Conservation (phyloP, 805 yeast species). For the Yarrowia keelungensis region DNA sequence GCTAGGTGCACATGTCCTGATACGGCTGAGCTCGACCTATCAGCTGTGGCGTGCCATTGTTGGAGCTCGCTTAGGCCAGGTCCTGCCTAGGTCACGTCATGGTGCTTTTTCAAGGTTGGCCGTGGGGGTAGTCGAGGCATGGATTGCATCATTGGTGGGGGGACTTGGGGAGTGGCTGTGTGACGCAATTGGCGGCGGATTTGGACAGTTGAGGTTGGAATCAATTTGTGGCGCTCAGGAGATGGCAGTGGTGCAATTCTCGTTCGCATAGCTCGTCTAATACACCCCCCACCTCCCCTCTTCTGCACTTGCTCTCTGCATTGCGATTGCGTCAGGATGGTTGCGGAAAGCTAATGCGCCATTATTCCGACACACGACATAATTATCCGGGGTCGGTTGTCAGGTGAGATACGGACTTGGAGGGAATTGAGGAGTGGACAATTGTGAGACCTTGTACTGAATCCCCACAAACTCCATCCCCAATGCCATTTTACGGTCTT, state of each 20-base stretch:
- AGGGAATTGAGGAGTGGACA: too few species aligned
- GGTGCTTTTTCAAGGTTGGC: slow-evolving; percentile 19
- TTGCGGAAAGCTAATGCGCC: slow-evolving; percentile 29
- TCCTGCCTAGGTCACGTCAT: slow-evolving; percentile 22
- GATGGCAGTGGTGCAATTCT: too few species aligned
- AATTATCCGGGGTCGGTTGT: slow-evolving; percentile 8
- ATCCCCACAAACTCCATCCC: too few species aligned
- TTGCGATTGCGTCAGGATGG: slow-evolving; percentile 24
- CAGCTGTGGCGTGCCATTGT: slow-evolving; percentile 13
- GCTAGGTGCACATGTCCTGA: background rate
- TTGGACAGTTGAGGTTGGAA: background rate
- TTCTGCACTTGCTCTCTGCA: background rate
- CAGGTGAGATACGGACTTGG: background rate
- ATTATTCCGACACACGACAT: slow-evolving; percentile 9
- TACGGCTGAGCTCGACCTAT: background rate
- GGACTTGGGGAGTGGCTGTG: background rate
- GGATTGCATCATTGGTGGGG: slow-evolving; percentile 6
- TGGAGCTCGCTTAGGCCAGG: slow-evolving; percentile 10
- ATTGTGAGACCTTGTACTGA: too few species aligned
- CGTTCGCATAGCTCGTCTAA: background rate
- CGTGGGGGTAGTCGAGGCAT: slow-evolving; percentile 22
- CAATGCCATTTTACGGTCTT: too few species aligned
- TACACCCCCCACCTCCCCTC: background rate
- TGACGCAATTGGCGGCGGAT: background rate
- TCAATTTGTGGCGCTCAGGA: background rate